These are phyloP conservation scores for Kickxella alabastrina DNA, from an alignment of 192 early-diverging fungal genomes.

Conservation along the genomic window DNA sequence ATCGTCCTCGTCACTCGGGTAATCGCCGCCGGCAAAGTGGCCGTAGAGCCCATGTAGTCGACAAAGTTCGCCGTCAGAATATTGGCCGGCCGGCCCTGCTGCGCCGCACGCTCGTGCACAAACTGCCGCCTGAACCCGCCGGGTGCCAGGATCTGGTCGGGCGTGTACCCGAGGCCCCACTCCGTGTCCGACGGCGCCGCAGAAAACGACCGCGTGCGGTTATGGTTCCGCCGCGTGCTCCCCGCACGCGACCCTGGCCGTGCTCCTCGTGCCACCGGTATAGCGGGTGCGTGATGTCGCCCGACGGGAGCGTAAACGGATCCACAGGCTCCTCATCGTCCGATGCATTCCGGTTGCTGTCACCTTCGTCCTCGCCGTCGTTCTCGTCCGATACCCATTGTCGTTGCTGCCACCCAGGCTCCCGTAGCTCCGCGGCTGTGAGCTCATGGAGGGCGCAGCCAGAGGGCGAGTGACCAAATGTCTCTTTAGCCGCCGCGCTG, in stretches of 20 bases:
- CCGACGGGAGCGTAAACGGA: constrained; percentile 61
- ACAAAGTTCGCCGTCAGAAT: constrained; percentile 88
- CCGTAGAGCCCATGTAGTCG: constrained; percentile 92
- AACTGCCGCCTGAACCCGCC: constrained; percentile 90
- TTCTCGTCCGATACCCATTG: constrained; percentile 18
- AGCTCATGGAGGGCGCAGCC: constrained; percentile 32
- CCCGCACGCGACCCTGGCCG: constrained; percentile 3
- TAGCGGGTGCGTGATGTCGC: constrained; percentile 81
- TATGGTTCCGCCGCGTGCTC: constrained; percentile 15
- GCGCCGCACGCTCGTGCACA: constrained; percentile 65
- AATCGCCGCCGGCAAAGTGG: constrained; percentile 91
- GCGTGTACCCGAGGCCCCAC: constrained; percentile 52
- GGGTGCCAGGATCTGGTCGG: constrained; percentile 62
- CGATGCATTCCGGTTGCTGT: constrained; percentile 28
- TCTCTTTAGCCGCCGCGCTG: constrained; percentile 63
- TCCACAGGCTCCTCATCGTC: constrained; percentile 25
- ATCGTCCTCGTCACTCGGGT: constrained; percentile 75
- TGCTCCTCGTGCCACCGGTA: constrained; percentile 82
- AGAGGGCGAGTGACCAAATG: constrained; percentile 63
- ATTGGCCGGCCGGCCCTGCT: constrained; percentile 58
- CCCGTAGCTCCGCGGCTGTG: constrained; percentile 43
- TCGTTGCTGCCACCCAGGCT: constrained; percentile 21
- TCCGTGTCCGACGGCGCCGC: constrained; percentile 53
- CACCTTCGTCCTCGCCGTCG: constrained; percentile 12
- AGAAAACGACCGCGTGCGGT: constrained; percentile 38